Percentiles rank a stretch among this genome's conserved stretches.
phyloP scores from a whole-genome alignment of 768 basidiomycete genomes.

The Thelephora ganbajun region DNA sequence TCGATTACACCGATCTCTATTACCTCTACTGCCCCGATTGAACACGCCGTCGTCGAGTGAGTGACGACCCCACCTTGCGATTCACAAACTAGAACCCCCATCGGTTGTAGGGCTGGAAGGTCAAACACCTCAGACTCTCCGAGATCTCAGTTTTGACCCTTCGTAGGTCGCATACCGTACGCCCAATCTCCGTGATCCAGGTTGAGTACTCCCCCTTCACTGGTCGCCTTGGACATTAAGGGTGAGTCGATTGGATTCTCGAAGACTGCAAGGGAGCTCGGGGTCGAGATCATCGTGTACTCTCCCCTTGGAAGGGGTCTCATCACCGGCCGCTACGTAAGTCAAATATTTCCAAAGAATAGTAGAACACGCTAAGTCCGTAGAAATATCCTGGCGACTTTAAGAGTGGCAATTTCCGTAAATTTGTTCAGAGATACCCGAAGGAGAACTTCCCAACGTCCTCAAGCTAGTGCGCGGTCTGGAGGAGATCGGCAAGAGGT shows the following conservation, averaged over 20 bases:
- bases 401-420: conserved; percentile 23
- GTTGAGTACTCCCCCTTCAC: conserved; percentile 24
- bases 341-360: conserved; percentile 1
- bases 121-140: conserved; percentile 17
- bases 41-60: too few species aligned
- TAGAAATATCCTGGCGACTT: conserved; percentile 28
- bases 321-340: conserved; percentile 29
- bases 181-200: conserved; percentile 23
- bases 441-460: conserved; percentile 19
- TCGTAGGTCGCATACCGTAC: conserved; percentile 16
- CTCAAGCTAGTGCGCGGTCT: conserved; percentile 14
- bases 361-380: too few species aligned
- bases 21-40: conserved; percentile 21
- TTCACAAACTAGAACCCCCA: too few species aligned
- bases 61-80: conserved; percentile 10
- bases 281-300: too few species aligned
- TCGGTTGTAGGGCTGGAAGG: conserved; percentile 17
- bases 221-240: conserved; percentile 23
- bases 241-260: conserved; percentile 18
- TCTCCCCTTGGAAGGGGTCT: conserved; percentile 36
- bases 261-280: too few species aligned
- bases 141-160: too few species aligned
- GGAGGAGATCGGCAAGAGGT: conserved; percentile 10
- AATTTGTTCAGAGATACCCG: conserved; percentile 13
- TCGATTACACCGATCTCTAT: too few species aligned